Conservation (phyloP, 2,329 filamentous ascomycete genomes). For the Diplodia mutila region DNA sequence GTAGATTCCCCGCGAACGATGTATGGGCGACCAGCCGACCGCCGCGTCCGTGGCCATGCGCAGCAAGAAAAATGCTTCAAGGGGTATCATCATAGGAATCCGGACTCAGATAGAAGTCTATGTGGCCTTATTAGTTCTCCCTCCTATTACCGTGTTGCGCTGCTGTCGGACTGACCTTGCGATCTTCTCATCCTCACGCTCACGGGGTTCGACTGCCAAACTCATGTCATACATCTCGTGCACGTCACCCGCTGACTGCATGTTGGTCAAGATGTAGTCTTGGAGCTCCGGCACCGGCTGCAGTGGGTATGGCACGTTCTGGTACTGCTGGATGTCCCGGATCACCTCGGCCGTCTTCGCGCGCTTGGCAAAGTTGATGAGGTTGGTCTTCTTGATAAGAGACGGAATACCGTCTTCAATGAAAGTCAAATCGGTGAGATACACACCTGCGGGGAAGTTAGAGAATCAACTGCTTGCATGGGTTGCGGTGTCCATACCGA, state of each 20-base stretch:
- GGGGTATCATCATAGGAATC: slow-evolving; percentile 56
- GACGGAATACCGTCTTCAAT: slow-evolving; percentile 98
- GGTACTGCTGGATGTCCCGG: slow-evolving; percentile 97
- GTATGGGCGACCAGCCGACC: slow-evolving; percentile 17
- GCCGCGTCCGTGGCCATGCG: slow-evolving; percentile 9
- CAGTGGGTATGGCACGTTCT: slow-evolving; percentile 93
- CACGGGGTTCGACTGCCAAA: slow-evolving; percentile 87
- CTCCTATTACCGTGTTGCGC: slow-evolving; percentile 12
- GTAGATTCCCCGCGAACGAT: slow-evolving; percentile 22
- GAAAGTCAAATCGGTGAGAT: slow-evolving; percentile 95
- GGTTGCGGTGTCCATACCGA: slow-evolving; percentile 62
- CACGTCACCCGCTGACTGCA: slow-evolving; percentile 92
- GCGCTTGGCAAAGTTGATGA: slow-evolving; percentile 98
- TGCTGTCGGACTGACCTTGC: slow-evolving; percentile 67
- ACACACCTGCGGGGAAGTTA: slow-evolving; percentile 68
- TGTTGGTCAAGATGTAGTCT: slow-evolving; percentile 95
- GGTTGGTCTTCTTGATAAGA: slow-evolving; percentile 90
- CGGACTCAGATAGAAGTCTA: slow-evolving; percentile 59
- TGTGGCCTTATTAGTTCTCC: slow-evolving; percentile 31
- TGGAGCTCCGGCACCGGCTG: slow-evolving; percentile 89
- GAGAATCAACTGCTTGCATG: background rate
- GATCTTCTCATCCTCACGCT: slow-evolving; percentile 99
- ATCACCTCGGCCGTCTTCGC: slow-evolving; percentile 98
- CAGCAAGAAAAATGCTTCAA: slow-evolving; percentile 34
- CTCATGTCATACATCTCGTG: slow-evolving; percentile 99